Percentiles rank a stretch among this genome's conserved stretches.
phyloP scores from a whole-genome alignment of 2,329 filamentous ascomycete species.

The Aspergillus uvarum region DNA sequence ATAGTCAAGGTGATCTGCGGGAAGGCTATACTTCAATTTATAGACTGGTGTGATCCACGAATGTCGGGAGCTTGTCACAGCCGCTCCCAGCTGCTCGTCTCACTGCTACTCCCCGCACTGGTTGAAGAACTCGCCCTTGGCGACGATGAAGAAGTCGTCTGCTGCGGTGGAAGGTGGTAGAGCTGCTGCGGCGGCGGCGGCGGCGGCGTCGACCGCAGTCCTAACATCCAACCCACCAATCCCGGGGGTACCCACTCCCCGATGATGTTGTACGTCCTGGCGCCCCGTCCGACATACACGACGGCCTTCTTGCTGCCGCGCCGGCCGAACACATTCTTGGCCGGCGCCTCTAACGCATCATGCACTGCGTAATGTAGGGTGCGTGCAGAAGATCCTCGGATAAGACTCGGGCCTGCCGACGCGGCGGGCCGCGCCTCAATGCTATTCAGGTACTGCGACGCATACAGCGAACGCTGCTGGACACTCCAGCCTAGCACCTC shows the following conservation, averaged over 20 bases:
- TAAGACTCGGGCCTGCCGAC: constrained; percentile 38
- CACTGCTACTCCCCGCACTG: constrained; percentile 37
- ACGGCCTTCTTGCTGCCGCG: constrained; percentile 50
- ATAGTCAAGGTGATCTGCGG: too few relatives aligned
- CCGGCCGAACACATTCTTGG: constrained; percentile 41
- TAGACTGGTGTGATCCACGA: too few relatives aligned
- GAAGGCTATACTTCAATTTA: too few relatives aligned
- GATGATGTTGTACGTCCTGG: constrained; percentile 79
- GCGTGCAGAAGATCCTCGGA: constrained; percentile 68
- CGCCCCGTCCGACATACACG: constrained; percentile 80
- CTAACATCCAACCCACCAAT: constrained; percentile 92
- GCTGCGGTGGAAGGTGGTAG: not conserved
- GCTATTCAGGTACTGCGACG: constrained; percentile 43
- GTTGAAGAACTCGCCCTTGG: constrained; percentile 19
- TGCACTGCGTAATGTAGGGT: constrained; percentile 85
- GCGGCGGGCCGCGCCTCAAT: constrained; percentile 44
- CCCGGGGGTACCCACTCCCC: constrained; percentile 75
- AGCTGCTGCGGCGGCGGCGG: constrained; percentile 14
- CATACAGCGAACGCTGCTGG: constrained; percentile 54
- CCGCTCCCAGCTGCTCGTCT: constrained; percentile 36
- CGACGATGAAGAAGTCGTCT: not conserved
- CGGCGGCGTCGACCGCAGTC: constrained; percentile 53
- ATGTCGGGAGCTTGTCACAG: constrained; percentile 17
- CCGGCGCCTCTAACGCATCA: constrained; percentile 69
- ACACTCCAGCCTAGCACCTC: constrained; percentile 62